Evolutionary conservation across 208 protist genomes (phyloP).

Genomic region (Porcisia hertigi): DNA sequence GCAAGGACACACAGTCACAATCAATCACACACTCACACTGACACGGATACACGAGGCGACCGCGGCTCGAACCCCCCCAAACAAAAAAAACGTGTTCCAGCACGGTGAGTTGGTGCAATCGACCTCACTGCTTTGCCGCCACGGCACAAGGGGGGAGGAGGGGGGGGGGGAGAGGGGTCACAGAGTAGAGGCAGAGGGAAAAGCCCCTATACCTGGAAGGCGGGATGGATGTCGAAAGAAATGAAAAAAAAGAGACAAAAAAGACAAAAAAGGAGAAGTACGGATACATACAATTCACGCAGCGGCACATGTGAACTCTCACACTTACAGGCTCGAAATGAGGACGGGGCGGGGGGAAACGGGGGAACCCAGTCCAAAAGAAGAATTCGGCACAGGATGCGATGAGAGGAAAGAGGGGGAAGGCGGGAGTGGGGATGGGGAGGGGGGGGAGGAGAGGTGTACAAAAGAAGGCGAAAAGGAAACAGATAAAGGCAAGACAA

Average conservation of each 20-base stretch:
- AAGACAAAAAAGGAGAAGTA: not conserved
- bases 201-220: not conserved
- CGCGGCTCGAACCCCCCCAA: too few relatives aligned
- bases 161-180: not conserved
- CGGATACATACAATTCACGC: not conserved
- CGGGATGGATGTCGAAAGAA: not conserved
- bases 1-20: too few relatives aligned
- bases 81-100: too few relatives aligned
- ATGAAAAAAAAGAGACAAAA: not conserved
- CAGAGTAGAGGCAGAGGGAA: not conserved
- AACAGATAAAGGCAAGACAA: not conserved
- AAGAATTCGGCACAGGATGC: not conserved
- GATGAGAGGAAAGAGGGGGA: slow-evolving; percentile 3
- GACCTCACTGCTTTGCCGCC: too few relatives aligned
- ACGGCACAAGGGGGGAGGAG: not conserved
- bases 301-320: not conserved
- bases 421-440: not conserved
- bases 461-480: too few relatives aligned
- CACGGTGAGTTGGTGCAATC: too few relatives aligned
- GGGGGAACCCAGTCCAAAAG: not conserved
- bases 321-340: not conserved
- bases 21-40: too few relatives aligned
- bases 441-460: not conserved
- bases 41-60: too few relatives aligned
- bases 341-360: not conserved